These are phyloP conservation scores for Melanomma pulvis-pyrius DNA, from an alignment of 495 filamentous ascomycete genomes.

Conservation along the genomic window DNA sequence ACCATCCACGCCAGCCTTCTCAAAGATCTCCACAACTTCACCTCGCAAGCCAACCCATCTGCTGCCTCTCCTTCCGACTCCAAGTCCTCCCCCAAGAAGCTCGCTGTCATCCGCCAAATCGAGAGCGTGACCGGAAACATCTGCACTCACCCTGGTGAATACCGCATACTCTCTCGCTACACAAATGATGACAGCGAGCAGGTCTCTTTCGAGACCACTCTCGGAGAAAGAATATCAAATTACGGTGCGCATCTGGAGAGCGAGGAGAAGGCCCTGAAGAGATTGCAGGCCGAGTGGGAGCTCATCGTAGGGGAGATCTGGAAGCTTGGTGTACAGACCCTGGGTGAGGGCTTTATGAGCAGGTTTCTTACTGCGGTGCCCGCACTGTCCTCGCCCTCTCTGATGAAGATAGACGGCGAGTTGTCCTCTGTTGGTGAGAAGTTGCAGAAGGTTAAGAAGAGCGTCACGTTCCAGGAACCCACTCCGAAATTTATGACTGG, in stretches of 20 bases:
- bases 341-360: constrained; percentile 46
- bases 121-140: neutral
- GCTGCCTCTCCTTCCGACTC: neutral
- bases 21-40: constrained; percentile 5
- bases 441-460: constrained; percentile 10
- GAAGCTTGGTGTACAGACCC: constrained; percentile 57
- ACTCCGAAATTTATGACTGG: constrained; percentile 4
- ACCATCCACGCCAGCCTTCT: constrained; percentile 12
- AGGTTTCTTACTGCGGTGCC: neutral
- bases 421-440: neutral
- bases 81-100: neutral
- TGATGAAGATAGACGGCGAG: neutral
- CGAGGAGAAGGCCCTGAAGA: constrained; percentile 11
- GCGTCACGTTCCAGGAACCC: constrained; percentile 19
- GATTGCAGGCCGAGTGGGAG: constrained; percentile 18
- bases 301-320: constrained; percentile 28
- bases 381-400: neutral
- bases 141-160: neutral
- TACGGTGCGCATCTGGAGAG: neutral
- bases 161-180: neutral
- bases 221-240: constrained; percentile 8
- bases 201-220: neutral
- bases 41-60: neutral
- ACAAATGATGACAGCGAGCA: neutral
- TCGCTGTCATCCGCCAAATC: neutral